Evolutionary conservation across 2,329 filamentous ascomycete species (phyloP), one percentile per base, ranked within the genome.

Genomic region (Penicillium sp.): DNA sequence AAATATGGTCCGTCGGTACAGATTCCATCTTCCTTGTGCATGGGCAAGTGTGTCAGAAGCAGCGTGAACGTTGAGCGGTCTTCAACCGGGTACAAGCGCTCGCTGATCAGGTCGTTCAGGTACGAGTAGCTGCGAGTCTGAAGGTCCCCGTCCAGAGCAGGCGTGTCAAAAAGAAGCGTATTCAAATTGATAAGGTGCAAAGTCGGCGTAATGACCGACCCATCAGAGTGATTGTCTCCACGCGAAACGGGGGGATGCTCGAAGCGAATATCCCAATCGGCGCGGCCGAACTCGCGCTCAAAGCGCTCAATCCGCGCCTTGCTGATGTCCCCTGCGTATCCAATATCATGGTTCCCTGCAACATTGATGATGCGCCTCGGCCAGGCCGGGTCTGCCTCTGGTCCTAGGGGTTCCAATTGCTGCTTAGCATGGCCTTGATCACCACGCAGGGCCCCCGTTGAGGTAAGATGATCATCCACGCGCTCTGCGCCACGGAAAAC

Each of bases 301-400:
- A 98, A 99, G 1, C 95, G 86, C 30, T 86, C 81, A 57, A 97
- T 82, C 3, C 93, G 87, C 63, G 87, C 83, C n/a, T 83, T 79
- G 43, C 89, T 92, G 63, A 98, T 84, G 75, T 99, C 95, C 3
- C 95, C 95, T 0, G 93, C 92, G 74, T 99, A 99, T 37, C 95
- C 95, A 71, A 99, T 89, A 75, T 99, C 95, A 74, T 99, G 95
- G 72, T 99, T 99, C 1, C 95, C 95, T 0, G 88, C 93, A 28
- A 98, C 87, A 68, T 97, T 96, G 74, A 99, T 92, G 65, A 97
- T 83, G 58, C 90, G 85, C 43, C 81, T 84, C n/a, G 82, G 78
- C 95, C 95, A 98, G 2, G 77, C 76, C 6, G 80, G 77, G 62
- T 83, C 78, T 16, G 70, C 57, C 65, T 69, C 63, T 8, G 62